Conservation (phyloP, 495 filamentous ascomycete genomes). For the Neurospora africana region DNA sequence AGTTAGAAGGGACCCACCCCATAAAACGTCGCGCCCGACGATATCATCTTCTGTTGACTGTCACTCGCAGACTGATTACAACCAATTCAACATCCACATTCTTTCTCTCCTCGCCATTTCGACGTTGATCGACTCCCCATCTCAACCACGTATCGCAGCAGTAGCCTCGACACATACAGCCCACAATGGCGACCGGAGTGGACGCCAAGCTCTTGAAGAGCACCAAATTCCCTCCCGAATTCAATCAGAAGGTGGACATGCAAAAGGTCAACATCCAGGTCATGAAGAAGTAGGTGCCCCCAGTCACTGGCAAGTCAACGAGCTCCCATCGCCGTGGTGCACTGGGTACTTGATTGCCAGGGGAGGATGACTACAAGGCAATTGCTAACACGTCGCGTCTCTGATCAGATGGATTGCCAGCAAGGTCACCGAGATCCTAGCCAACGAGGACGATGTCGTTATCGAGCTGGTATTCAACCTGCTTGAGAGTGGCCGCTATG, state of each 20-base stretch:
- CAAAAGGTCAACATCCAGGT: constrained; percentile 92
- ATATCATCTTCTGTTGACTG: constrained; percentile 2
- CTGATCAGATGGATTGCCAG: constrained; percentile 74
- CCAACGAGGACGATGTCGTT: constrained; percentile 87
- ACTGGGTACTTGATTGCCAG: neutral
- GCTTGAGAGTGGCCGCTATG: constrained; percentile 68
- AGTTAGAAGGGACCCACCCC: constrained; percentile 2
- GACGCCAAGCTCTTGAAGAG: constrained; percentile 78
- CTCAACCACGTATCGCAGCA: neutral
- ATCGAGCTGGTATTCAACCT: constrained; percentile 87
- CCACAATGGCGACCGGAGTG: constrained; percentile 58
- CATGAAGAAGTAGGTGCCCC: constrained; percentile 73
- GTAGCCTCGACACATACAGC: neutral
- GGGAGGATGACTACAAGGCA: neutral
- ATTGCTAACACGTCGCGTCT: constrained; percentile 6
- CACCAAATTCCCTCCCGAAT: constrained; percentile 91
- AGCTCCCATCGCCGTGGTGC: neutral
- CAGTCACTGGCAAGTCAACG: neutral
- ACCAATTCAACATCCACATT: neutral
- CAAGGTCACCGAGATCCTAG: constrained; percentile 76
- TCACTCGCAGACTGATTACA: neutral
- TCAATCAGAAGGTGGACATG: constrained; percentile 93
- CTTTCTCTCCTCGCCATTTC: neutral
- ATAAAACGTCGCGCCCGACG: constrained; percentile 3
- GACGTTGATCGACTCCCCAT: neutral